Conservation (phyloP, 257 asterid species). For the Haberlea rhodopensis region DNA sequence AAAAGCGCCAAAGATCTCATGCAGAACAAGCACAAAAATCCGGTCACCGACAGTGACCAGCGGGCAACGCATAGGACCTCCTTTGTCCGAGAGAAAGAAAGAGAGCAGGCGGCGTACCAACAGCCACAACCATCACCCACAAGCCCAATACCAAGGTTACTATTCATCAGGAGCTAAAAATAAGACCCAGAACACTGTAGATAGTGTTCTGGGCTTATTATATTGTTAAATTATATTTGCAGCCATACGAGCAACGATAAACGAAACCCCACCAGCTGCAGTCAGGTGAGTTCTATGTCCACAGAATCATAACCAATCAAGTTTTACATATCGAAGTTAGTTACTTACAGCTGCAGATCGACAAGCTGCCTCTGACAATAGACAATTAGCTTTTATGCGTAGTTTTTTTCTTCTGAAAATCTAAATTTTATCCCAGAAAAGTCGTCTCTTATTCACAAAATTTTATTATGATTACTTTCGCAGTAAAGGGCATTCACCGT, state of each 20-base stretch:
- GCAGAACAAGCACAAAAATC: no score
- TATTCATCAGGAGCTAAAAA: no score
- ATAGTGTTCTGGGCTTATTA: no score
- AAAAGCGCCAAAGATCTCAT: no score
- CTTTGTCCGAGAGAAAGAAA: no score
- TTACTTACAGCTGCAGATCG: neutral
- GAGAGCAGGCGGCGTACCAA: no score
- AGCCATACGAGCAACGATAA: slow-evolving; percentile 74
- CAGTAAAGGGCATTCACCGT: slow-evolving; percentile 54
- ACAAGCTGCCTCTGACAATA: neutral
- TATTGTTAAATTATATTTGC: slow-evolving; percentile 23
- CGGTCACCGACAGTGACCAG: no score
- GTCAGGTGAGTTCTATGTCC: slow-evolving; percentile 40
- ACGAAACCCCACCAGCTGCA: slow-evolving; percentile 58
- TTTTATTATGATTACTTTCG: slow-evolving; percentile 24
- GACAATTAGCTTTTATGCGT: neutral
- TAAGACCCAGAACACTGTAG: no score
- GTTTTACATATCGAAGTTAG: slow-evolving; percentile 3
- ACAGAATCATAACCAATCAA: slow-evolving; percentile 9
- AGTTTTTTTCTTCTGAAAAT: neutral
- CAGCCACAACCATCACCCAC: no score
- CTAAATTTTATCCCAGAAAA: neutral
- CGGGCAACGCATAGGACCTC: no score
- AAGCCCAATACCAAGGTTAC: no score
- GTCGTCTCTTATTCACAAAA: neutral